A percentile compares a stretch with the other conserved stretches of the same genome.
Conservation (phyloP, 1,139 yeast genomes). For the Hyphopichia fennica region DNA sequence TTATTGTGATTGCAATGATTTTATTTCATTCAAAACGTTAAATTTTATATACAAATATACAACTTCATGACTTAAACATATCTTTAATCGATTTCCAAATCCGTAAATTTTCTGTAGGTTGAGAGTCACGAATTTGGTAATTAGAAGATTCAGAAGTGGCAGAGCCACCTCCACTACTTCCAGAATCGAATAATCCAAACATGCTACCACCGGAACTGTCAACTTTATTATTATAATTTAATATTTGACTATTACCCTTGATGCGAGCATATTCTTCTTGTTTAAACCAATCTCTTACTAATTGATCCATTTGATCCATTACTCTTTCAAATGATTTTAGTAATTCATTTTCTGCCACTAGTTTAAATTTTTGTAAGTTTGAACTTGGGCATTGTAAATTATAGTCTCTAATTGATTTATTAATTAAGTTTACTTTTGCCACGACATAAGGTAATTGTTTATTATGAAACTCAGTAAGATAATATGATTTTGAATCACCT, state of each 20-base stretch:
- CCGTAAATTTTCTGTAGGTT: constrained; percentile 21
- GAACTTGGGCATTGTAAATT: constrained; percentile 76
- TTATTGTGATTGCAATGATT: constrained; percentile 1
- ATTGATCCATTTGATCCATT: constrained; percentile 11
- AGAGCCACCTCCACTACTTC: constrained; percentile 6
- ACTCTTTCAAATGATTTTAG: constrained; percentile 15
- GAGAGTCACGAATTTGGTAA: constrained; percentile 9
- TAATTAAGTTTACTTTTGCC: constrained; percentile 49
- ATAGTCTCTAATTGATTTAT: constrained; percentile 65
- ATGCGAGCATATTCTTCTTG: constrained; percentile 13
- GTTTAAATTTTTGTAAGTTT: constrained; percentile 68
- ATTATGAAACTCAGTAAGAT: constrained; percentile 30
- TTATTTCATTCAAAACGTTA: neutral
- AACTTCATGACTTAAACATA: constrained; percentile 21
- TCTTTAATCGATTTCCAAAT: constrained; percentile 38
- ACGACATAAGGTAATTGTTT: constrained; percentile 35
- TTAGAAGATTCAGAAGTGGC: neutral
- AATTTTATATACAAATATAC: constrained; percentile 3
- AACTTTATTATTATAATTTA: neutral
- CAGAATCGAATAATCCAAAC: constrained; percentile 11
- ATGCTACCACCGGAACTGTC: constrained; percentile 8
- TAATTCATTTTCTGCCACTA: constrained; percentile 54
- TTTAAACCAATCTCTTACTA: constrained; percentile 19
- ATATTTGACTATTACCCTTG: neutral
- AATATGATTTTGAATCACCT: constrained; percentile 13